Evolutionary conservation across 1,284 basidiomycete species (phyloP), one percentile per base, ranked within the genome.

Genomic region (Leccinum griseonigrum): DNA sequence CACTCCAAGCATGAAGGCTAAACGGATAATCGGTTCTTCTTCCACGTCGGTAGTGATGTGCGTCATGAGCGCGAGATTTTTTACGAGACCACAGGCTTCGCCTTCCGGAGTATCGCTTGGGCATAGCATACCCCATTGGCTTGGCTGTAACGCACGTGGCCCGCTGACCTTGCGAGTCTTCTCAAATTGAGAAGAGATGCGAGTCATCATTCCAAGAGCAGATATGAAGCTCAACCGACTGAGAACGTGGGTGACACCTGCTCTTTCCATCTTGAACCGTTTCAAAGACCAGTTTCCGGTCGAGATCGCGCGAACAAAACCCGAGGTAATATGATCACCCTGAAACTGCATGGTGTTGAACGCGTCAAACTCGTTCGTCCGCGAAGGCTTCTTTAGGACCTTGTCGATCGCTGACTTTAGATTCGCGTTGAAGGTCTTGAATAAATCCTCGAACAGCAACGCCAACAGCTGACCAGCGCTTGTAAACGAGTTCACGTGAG

Each of bases 11-110:
- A 97, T 91, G 76, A 92, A 97, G 3, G 94, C 91, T 52, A 98
- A 81, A 63, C 88, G 85, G 68, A 94, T 87, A 63, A 99, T 93
- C 3, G 97, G 96, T 65, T 90, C 93, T 76, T 99, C 97, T 64
- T 97, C 95, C 18, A 97, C 95, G 75, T 99, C 97, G 28, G 98
- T 99, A 13, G 97, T 99, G 76, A 99, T 99, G 76, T 99, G 98
- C 3, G 98, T 99, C 96, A 99, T 99, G 50, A 99, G 83, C 2
- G 97, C 98, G 61, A 99, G 79, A 76, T 99, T 99, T 81, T 99
- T 99, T 56, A 99, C 98, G 62, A 99, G 80, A 57, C 97, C 97
- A 74, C 97, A 99, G 6, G 97, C 97, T 78, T 99, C 97, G 73
- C 97, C 98, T 87, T 99, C 97, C 0, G 97, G 97, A 3, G 98